Evolutionary conservation across 768 basidiomycete species (phyloP), one percentile per base, ranked within the genome.

Genomic region (Inosperma sp.): DNA sequence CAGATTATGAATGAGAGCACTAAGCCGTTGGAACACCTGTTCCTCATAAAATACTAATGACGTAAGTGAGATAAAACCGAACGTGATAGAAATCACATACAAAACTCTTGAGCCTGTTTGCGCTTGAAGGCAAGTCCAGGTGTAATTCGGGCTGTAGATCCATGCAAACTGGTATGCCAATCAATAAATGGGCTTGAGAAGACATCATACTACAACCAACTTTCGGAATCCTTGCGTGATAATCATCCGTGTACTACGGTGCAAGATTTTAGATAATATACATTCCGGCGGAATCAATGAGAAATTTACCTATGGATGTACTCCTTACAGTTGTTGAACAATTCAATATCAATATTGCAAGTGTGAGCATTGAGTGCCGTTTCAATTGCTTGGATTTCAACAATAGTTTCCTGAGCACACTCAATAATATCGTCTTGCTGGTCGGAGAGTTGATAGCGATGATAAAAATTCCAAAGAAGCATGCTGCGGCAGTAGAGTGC

Each of bases 401-500:
- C 68, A 71, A 80, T 84, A 2, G 81, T 79, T 42, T 82, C 79
- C 49, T 80, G 69, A 5, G 82, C 78, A 43, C 81, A 72, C 34
- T 80, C 80, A 1, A 80, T 76, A 37, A 78, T 77, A n/a, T 79
- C 78, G 27, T 82, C 77, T 17, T 69, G 69, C 9, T 69, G 63
- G 50, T 72, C 53, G 13, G 58, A 71, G 0, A 53, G 25, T 10
- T 48, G 57, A 50, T 65, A 59, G 26, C 80, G 79, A 41, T 75
- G 73, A 56, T 80, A 83, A 60, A 82, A 84, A 58, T 80, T 85
- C 86, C 87, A 91, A 3, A 90, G 71, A 8, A 91, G 75, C 84
- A 90, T 86, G 62, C 81, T 81, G 27, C 88, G 81, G 66, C 86
- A 88, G 59, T 88, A 88, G 22, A 91, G 70, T 0, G 86, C 88